Conservation (phyloP, 2,329 filamentous ascomycete genomes). For the Penicillium brasilianum region DNA sequence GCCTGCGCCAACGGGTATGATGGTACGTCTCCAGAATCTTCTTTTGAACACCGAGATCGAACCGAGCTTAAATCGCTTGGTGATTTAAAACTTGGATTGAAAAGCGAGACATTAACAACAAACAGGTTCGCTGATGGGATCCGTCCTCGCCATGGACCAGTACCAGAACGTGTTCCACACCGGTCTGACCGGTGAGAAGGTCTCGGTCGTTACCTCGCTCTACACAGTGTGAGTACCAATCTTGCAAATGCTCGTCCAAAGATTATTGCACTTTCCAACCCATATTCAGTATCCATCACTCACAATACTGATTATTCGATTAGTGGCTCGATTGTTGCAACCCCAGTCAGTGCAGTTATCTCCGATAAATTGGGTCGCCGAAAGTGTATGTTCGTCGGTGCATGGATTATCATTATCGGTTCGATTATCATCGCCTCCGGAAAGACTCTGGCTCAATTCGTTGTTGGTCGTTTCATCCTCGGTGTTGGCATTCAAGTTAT, state of each 20-base stretch:
- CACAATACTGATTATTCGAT: not conserved
- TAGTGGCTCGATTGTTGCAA: slow-evolving; percentile 48
- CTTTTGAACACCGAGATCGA: no score
- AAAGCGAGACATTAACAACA: not conserved
- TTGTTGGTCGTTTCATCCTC: slow-evolving; percentile 56
- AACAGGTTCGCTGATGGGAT: slow-evolving; percentile 39
- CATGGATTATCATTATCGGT: slow-evolving; percentile 53
- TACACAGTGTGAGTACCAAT: slow-evolving; percentile 53
- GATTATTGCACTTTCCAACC: not conserved
- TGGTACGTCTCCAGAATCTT: slow-evolving; percentile 19
- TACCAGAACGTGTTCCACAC: slow-evolving; percentile 49
- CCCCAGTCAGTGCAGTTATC: slow-evolving; percentile 51
- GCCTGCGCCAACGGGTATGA: slow-evolving; percentile 42
- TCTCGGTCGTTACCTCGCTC: slow-evolving; percentile 51
- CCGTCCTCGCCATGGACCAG: slow-evolving; percentile 37
- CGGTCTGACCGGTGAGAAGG: slow-evolving; percentile 45
- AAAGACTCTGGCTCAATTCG: slow-evolving; percentile 45
- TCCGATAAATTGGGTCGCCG: slow-evolving; percentile 54
- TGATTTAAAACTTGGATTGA: not conserved
- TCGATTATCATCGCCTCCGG: slow-evolving; percentile 51
- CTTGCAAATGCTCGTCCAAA: slow-evolving; percentile 6
- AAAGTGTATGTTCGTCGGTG: slow-evolving; percentile 54
- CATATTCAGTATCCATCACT: not conserved
- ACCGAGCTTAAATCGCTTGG: not conserved
- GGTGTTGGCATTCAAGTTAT: slow-evolving; percentile 56